phyloP scores from a whole-genome alignment of 2,329 filamentous ascomycete species.

The Fusarium udum region DNA sequence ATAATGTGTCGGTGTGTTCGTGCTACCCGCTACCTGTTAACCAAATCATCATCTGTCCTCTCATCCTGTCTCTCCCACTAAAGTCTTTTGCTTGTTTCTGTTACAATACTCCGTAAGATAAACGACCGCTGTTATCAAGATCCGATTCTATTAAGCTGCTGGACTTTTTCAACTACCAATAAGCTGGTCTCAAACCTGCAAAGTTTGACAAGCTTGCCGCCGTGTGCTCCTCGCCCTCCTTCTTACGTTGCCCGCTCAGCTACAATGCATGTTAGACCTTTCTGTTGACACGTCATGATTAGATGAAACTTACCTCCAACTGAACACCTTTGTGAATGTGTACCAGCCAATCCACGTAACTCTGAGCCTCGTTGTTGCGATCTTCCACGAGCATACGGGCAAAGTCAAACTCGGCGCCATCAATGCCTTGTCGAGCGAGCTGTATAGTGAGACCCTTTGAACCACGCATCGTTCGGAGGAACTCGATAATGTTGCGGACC shows the following conservation, averaged over 20 bases:
- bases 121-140: constrained; percentile 23
- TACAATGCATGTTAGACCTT: constrained; percentile 45
- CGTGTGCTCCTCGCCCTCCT: constrained; percentile 65
- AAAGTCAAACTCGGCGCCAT: constrained; percentile 97
- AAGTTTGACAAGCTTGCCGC: constrained; percentile 63
- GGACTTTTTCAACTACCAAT: constrained; percentile 58
- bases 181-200: constrained; percentile 66
- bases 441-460: constrained; percentile 91
- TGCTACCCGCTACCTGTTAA: constrained; percentile 38
- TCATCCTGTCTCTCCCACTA: constrained; percentile 3
- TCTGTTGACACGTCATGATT: neutral
- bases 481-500: constrained; percentile 91
- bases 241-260: constrained; percentile 76
- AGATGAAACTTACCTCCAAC: constrained; percentile 71
- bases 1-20: constrained; percentile 25
- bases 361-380: constrained; percentile 96
- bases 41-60: constrained; percentile 7
- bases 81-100: constrained; percentile 27
- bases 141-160: constrained; percentile 19
- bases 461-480: constrained; percentile 80
- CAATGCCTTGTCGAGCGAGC: constrained; percentile 88
- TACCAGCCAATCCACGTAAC: constrained; percentile 98
- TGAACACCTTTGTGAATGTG: constrained; percentile 94
- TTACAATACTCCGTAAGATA: constrained; percentile 16
- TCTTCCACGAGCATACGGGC: constrained; percentile 91